phyloP scores from a whole-genome alignment of 2,329 filamentous ascomycete species.

The Fusarium sp. region DNA sequence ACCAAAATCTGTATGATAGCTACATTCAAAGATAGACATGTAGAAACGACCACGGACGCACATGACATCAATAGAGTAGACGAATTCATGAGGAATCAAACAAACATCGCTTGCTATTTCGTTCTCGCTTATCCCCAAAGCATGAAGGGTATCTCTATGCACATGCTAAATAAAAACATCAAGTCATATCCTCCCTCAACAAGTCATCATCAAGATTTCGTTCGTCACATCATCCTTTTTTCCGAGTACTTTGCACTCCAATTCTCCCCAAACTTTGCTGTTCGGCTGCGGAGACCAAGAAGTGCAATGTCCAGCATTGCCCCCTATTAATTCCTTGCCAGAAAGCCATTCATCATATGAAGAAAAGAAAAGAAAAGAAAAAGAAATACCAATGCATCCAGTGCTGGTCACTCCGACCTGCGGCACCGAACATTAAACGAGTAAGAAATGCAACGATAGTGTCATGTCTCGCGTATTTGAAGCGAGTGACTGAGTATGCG shows the following conservation, averaged over 20 bases:
- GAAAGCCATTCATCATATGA: conserved; percentile 11
- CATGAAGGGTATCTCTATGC: conserved; percentile 51
- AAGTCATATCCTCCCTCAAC: conserved; percentile 39
- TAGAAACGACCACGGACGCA: neutral
- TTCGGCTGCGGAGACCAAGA: conserved; percentile 21
- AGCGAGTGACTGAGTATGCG: conserved; percentile 9
- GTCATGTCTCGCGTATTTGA: neutral
- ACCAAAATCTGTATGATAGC: conserved; percentile 10
- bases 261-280: conserved; percentile 11
- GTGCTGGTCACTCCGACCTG: conserved; percentile 46
- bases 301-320: conserved; percentile 46
- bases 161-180: conserved; percentile 40
- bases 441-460: conserved; percentile 18
- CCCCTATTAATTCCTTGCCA: conserved; percentile 35
- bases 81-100: conserved; percentile 40
- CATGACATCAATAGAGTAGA: neutral
- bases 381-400: conserved; percentile 46
- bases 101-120: conserved; percentile 46
- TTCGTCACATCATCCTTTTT: conserved; percentile 33
- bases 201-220: conserved; percentile 45
- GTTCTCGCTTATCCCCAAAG: conserved; percentile 43
- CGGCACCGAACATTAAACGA: conserved; percentile 41
- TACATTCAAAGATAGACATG: neutral
- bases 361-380: conserved; percentile 20
- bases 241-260: conserved; percentile 34